Percentiles rank a stretch among this genome's conserved stretches.
These are phyloP conservation scores for Globisporangium takayamanum DNA, from an alignment of 352 stramenopile species.

Conservation along the genomic window DNA sequence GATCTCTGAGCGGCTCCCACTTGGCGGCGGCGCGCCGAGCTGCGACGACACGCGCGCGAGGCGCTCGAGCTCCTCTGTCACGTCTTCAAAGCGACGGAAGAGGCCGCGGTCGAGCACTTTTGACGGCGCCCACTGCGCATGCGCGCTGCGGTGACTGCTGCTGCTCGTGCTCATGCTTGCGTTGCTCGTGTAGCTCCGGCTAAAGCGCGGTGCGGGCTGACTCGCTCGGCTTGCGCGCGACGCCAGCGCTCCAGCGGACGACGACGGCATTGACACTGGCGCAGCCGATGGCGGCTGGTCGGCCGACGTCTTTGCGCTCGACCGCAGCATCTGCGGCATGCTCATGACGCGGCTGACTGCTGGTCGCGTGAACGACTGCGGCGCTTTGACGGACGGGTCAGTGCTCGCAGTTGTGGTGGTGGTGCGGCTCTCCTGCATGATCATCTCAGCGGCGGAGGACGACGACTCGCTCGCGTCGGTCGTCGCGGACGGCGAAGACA, in stretches of 20 bases:
- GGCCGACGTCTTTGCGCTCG: slow-evolving; percentile 4
- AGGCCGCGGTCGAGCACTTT: slow-evolving; percentile 42
- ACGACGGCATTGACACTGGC: neutral
- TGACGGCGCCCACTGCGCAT: slow-evolving; percentile 4
- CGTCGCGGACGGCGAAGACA: slow-evolving; percentile 3
- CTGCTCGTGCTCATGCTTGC: neutral
- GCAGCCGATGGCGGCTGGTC: slow-evolving; percentile 2
- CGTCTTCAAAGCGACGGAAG: slow-evolving; percentile 50
- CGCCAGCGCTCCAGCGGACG: neutral
- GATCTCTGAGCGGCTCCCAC: slow-evolving; percentile 24
- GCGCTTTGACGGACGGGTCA: neutral
- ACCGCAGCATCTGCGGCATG: slow-evolving; percentile 13
- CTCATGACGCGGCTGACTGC: slow-evolving; percentile 2
- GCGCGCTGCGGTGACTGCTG: neutral
- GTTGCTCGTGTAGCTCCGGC: slow-evolving; percentile 4
- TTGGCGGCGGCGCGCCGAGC: slow-evolving; percentile 13
- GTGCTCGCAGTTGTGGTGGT: neutral
- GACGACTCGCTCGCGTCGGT: slow-evolving; percentile 9
- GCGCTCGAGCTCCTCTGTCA: slow-evolving; percentile 38
- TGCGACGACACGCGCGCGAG: slow-evolving; percentile 30
- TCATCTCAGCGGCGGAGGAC: neutral
- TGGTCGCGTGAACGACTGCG: neutral
- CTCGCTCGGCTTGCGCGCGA: neutral
- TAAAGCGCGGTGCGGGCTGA: slow-evolving; percentile 2
- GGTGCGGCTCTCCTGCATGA: neutral